phyloP scores from a whole-genome alignment of 371 early-diverging fungal genomes.

The Lichtheimia ramosa region DNA sequence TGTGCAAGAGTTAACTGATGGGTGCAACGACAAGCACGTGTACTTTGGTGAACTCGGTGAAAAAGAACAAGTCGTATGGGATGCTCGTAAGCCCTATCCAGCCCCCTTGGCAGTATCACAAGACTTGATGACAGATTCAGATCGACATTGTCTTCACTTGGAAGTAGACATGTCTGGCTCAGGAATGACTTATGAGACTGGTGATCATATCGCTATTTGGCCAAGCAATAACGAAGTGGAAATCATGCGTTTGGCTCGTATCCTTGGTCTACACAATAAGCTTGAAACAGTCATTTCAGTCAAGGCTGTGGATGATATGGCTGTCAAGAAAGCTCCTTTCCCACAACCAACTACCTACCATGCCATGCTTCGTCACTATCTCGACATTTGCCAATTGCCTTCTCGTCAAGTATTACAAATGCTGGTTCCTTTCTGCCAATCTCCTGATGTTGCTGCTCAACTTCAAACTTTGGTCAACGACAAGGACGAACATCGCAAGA shows the following conservation, averaged over 20 bases:
- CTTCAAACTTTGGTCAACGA: conserved; percentile 57
- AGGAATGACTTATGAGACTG: conserved; percentile 79
- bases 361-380: conserved; percentile 81
- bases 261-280: conserved; percentile 57
- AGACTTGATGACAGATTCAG: conserved; percentile 58
- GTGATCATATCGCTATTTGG: conserved; percentile 92
- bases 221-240: conserved; percentile 78
- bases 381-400: conserved; percentile 76
- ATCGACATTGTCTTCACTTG: conserved; percentile 84
- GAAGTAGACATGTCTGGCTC: conserved; percentile 83
- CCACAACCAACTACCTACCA: conserved; percentile 81
- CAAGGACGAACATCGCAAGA: conserved; percentile 63
- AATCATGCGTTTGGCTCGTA: conserved; percentile 56
- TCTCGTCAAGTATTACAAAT: conserved; percentile 54
- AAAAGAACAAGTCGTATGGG: conserved; percentile 37
- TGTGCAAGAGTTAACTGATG: conserved; percentile 11
- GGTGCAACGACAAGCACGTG: conserved; percentile 22
- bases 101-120: conserved; percentile 54
- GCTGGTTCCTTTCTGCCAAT: conserved; percentile 49
- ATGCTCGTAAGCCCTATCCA: conserved; percentile 78
- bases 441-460: conserved; percentile 43
- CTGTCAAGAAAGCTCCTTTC: conserved; percentile 74
- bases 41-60: conserved; percentile 59
- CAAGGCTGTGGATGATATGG: conserved; percentile 51
- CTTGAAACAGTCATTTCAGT: conserved; percentile 62